phyloP scores from a whole-genome alignment of 116 monocot genomes.

The Iris pallida region DNA sequence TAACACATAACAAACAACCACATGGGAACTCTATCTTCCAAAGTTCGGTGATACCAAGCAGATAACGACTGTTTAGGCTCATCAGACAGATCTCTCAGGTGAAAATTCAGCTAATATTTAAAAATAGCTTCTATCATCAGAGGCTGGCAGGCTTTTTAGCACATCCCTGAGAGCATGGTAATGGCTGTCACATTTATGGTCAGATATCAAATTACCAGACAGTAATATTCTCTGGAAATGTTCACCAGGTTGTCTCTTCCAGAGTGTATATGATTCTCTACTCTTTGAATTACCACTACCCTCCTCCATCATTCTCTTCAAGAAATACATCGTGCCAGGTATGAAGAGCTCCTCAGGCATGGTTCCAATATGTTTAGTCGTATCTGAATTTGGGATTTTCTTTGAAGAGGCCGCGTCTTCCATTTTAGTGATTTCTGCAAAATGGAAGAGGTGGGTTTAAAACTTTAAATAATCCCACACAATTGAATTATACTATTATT shows the following conservation, averaged over 20 bases:
- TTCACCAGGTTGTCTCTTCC: slow-evolving; percentile 64
- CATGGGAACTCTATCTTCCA: no score
- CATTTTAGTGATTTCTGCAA: slow-evolving; percentile 14
- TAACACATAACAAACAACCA: no score
- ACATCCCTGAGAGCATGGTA: slow-evolving; percentile 92
- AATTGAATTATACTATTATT: no score
- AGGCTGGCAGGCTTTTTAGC: slow-evolving; percentile 69
- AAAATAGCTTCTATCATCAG: slow-evolving; percentile 12
- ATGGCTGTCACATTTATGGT: slow-evolving; percentile 90
- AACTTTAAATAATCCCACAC: no score
- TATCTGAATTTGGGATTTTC: neutral
- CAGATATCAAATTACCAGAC: slow-evolving; percentile 77
- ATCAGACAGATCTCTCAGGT: neutral
- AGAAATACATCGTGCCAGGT: slow-evolving; percentile 72
- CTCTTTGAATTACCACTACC: slow-evolving; percentile 8
- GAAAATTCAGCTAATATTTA: neutral
- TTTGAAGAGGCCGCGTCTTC: slow-evolving; percentile 4
- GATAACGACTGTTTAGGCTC: no score
- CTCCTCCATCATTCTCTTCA: slow-evolving; percentile 56
- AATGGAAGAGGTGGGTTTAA: neutral
- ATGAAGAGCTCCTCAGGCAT: slow-evolving; percentile 59
- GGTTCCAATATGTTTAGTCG: slow-evolving; percentile 8
- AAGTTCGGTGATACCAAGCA: no score
- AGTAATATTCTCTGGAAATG: slow-evolving; percentile 69
- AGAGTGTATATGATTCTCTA: slow-evolving; percentile 53